A percentile compares a stretch with the other conserved stretches of the same genome.
Conservation (phyloP, 2,329 filamentous ascomycete genomes). For the Arthrobotrys megalospora region DNA sequence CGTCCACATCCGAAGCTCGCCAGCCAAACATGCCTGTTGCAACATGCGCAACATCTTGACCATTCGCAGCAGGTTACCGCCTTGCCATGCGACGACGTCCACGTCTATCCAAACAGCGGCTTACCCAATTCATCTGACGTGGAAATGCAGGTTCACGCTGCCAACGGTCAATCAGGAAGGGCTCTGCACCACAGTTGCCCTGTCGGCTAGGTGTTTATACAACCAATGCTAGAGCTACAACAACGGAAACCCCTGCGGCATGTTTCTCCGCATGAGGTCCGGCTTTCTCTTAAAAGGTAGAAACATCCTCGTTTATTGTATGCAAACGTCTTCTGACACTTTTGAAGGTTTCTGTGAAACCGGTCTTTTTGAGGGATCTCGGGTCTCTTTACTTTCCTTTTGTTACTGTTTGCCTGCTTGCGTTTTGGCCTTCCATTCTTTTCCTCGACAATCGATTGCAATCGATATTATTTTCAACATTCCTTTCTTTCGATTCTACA, state of each 20-base stretch:
- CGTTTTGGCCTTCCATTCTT: slow-evolving; percentile 52
- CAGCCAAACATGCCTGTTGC: slow-evolving; percentile 52
- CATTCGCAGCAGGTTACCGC: slow-evolving; percentile 56
- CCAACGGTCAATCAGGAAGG: slow-evolving; percentile 36
- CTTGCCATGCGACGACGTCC: slow-evolving; percentile 50
- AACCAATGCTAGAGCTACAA: slow-evolving; percentile 25
- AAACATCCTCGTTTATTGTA: slow-evolving; percentile 43
- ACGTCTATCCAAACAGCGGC: slow-evolving; percentile 56
- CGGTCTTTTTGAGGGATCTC: slow-evolving; percentile 36
- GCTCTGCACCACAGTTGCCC: slow-evolving; percentile 35
- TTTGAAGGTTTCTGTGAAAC: slow-evolving; percentile 60
- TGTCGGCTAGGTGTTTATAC: slow-evolving; percentile 32
- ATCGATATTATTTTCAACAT: slow-evolving; percentile 46
- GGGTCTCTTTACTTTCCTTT: slow-evolving; percentile 28
- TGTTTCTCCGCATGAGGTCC: slow-evolving; percentile 26
- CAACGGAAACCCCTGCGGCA: slow-evolving; percentile 23
- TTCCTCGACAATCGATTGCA: slow-evolving; percentile 33
- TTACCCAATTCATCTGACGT: slow-evolving; percentile 58
- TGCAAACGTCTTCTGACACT: slow-evolving; percentile 55
- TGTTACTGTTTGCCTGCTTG: slow-evolving; percentile 45
- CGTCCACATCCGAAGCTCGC: slow-evolving; percentile 43
- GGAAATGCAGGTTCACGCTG: slow-evolving; percentile 40
- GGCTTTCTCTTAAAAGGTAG: slow-evolving; percentile 52
- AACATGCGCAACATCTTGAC: slow-evolving; percentile 54
- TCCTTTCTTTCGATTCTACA: slow-evolving; percentile 28